Base-by-base conservation (phyloP, 202 grass and related monocot species). In the Eragrostis tef region DNA sequence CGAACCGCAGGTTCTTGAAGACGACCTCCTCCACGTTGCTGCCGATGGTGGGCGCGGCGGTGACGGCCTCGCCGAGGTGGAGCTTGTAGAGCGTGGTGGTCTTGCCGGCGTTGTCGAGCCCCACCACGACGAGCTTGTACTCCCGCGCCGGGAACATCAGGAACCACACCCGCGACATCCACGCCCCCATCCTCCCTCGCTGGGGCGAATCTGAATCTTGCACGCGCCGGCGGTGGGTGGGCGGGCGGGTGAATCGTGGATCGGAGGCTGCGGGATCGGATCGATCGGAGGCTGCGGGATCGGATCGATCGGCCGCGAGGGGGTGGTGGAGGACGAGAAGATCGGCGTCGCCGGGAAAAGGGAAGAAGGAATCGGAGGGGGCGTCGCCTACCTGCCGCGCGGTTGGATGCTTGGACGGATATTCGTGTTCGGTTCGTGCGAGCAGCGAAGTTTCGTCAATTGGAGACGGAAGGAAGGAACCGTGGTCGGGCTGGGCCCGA, bases 11-110 rank as follows among this genome's bases (percentile, higher is more conserved):
- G 78, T 98, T 98, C 90, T 98, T 98, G 82, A 93, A 98, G 54
- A 98, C 90, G 58, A 98, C 94, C 86, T 98, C 94, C 84, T 98
- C 94, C 71, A 98, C 92, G 84, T 98, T 98, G 90, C 94, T 98
- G 60, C 94, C 92, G 79, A 98, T 89, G 75, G 94, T 98, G 51
- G 94, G 94, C 16, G 89, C 93, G 29, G 92, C 91, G 82, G 89
- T 98, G 54, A 98, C 94, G 26, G 93, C 94, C 88, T 98, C 94
- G 72, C 94, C 94, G 15, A 98, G 90, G 80, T 98, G 94, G 78
- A 98, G 80, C 78, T 98, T 98, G 86, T 98, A 98, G 36, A 98
- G 92, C 20, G 94, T 94, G 62, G 92, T 98, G 60, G 92, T 98
- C 87, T 98, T 98, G 12, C 94, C 92, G 15, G 94, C 92, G 88